A percentile compares a stretch with the other conserved stretches of the same genome.
phyloP scores from a whole-genome alignment of 345 rosid genomes.

The Citrus cavaleriei region DNA sequence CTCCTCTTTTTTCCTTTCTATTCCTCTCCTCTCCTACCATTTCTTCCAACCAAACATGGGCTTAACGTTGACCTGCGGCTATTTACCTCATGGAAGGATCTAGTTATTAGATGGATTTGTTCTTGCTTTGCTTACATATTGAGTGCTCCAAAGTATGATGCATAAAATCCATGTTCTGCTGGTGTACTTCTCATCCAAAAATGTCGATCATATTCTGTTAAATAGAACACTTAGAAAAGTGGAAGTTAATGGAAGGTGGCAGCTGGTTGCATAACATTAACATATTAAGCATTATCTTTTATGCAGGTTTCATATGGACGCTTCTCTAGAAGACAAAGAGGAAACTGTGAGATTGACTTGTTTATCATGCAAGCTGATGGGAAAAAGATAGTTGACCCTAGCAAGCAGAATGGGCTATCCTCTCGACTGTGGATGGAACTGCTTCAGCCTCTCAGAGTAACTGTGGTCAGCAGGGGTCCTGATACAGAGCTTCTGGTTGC shows the following conservation, averaged over 20 bases:
- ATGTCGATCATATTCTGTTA: not conserved
- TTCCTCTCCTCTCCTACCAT: too few relatives aligned
- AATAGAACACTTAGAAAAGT: not conserved
- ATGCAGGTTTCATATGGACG: constrained; percentile 90
- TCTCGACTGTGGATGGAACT: constrained; percentile 69
- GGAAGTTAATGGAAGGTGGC: not conserved
- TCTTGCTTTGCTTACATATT: constrained; percentile 3
- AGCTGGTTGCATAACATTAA: not conserved
- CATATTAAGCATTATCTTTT: not conserved
- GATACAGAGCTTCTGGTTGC: constrained; percentile 88
- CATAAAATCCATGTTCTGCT: not conserved
- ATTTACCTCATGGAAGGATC: not conserved
- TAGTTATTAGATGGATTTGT: not conserved
- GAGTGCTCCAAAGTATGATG: not conserved
- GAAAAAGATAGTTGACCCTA: constrained; percentile 74
- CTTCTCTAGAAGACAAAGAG: constrained; percentile 50
- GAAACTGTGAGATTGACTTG: constrained; percentile 80
- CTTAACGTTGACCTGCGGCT: not conserved
- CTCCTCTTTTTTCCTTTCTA: too few relatives aligned
- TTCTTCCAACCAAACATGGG: too few relatives aligned
- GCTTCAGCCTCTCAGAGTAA: constrained; percentile 78
- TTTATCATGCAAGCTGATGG: constrained; percentile 85
- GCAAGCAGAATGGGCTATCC: constrained; percentile 64
- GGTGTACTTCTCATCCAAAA: not conserved
- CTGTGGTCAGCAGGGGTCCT: constrained; percentile 75